A percentile compares a stretch with the other conserved stretches of the same genome.
phyloP scores from a whole-genome alignment of 441 rosid genomes.

The Aquilaria agallochum region DNA sequence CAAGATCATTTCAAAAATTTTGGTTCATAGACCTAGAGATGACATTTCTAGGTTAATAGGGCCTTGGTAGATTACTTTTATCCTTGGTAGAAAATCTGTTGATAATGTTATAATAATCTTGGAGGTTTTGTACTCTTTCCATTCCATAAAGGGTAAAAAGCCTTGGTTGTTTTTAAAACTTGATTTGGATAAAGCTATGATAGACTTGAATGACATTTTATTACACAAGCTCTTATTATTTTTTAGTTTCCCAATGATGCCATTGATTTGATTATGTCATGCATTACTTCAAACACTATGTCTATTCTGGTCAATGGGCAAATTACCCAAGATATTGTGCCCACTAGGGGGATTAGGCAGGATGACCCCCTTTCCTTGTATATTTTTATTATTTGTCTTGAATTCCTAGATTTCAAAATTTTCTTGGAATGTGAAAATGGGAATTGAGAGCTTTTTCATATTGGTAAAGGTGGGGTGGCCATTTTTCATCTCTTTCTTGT shows the following conservation, averaged over 20 bases:
- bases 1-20: not conserved
- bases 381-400: not conserved
- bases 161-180: no score
- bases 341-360: not conserved
- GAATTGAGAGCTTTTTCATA: not conserved
- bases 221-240: no score
- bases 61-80: not conserved
- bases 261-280: not conserved
- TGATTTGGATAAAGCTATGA: not conserved
- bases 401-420: not conserved
- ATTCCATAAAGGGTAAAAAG: not conserved
- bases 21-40: not conserved
- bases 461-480: not conserved
- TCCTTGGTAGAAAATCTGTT: not conserved
- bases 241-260: not conserved
- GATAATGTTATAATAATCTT: not conserved
- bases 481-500: not conserved
- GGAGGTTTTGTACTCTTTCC: not conserved
- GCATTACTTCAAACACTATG: not conserved
- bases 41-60: not conserved
- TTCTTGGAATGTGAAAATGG: not conserved
- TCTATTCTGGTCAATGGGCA: not conserved
- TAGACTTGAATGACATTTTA: not conserved
- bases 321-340: no score
- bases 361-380: not conserved